These are phyloP conservation scores for Radiomyces spectabilis DNA, from an alignment of 192 early-diverging fungal genomes.

Conservation along the genomic window DNA sequence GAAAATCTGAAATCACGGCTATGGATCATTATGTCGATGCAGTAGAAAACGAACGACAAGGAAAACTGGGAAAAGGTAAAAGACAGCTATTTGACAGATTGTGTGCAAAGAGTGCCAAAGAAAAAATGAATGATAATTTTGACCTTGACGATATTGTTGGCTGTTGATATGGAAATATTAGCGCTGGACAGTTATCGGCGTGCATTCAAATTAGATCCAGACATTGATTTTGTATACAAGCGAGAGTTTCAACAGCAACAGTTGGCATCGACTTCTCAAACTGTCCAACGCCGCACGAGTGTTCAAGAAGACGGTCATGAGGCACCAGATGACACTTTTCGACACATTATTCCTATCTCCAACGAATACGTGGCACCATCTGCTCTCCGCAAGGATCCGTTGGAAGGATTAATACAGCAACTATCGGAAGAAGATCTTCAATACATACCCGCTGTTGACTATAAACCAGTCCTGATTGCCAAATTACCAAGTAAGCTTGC, in stretches of 20 bases:
- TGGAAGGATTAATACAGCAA: slow-evolving; percentile 4
- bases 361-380: background rate
- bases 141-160: too few species aligned
- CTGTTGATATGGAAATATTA: background rate
- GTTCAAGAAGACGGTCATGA: background rate
- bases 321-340: background rate
- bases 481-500: slow-evolving; percentile 27
- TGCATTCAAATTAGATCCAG: slow-evolving; percentile 21
- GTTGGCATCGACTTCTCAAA: background rate
- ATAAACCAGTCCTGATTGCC: slow-evolving; percentile 23
- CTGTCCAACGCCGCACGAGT: background rate
- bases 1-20: too few species aligned
- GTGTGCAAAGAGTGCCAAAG: too few species aligned
- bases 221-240: slow-evolving; percentile 14
- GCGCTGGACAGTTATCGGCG: slow-evolving; percentile 17
- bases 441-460: slow-evolving; percentile 16
- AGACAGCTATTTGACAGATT: too few species aligned
- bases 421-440: slow-evolving; percentile 5
- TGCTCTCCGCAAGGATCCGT: background rate
- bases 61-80: slow-evolving; percentile 4
- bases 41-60: background rate
- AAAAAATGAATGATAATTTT: too few species aligned
- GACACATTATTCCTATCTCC: background rate
- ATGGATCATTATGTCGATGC: background rate
- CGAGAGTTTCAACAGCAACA: background rate